phyloP scores from a whole-genome alignment of 306 rosid genomes.

The Cicer bijugum region DNA sequence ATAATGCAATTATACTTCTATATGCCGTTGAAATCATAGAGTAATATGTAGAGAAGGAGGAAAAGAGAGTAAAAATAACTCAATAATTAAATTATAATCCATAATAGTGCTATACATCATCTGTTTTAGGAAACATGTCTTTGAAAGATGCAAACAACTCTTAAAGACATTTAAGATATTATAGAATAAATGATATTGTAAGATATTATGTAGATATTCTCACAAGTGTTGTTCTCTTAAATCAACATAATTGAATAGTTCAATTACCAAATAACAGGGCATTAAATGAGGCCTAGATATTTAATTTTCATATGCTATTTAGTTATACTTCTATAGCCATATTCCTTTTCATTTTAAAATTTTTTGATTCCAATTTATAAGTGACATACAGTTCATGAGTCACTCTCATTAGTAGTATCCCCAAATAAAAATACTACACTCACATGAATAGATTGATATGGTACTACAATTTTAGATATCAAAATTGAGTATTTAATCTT shows the following conservation, averaged over 20 bases:
- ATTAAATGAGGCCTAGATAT: slow-evolving; percentile 1
- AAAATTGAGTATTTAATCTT: too few species aligned
- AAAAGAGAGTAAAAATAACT: background rate
- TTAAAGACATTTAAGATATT: background rate
- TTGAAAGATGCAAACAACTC: slow-evolving; percentile 3
- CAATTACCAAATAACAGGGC: slow-evolving; percentile 11
- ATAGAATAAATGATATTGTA: slow-evolving; percentile 17
- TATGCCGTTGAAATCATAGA: background rate
- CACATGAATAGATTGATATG: background rate
- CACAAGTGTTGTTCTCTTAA: background rate
- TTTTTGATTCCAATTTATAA: background rate
- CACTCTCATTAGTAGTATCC: background rate
- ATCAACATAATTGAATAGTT: background rate
- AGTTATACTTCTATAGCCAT: background rate
- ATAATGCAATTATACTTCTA: too few species aligned
- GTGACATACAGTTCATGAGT: background rate
- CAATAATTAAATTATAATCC: background rate
- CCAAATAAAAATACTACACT: background rate
- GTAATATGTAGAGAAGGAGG: background rate
- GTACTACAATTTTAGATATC: too few species aligned
- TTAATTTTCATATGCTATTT: slow-evolving; percentile 18
- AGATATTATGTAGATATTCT: slow-evolving; percentile 13
- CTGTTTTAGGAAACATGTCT: background rate
- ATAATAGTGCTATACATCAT: background rate
- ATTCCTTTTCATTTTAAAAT: slow-evolving; percentile 10